Percentiles rank a stretch among this genome's conserved stretches.
These are phyloP conservation scores for Colletotrichum sp. DNA, from an alignment of 2,329 filamentous ascomycete genomes.

Conservation along the genomic window DNA sequence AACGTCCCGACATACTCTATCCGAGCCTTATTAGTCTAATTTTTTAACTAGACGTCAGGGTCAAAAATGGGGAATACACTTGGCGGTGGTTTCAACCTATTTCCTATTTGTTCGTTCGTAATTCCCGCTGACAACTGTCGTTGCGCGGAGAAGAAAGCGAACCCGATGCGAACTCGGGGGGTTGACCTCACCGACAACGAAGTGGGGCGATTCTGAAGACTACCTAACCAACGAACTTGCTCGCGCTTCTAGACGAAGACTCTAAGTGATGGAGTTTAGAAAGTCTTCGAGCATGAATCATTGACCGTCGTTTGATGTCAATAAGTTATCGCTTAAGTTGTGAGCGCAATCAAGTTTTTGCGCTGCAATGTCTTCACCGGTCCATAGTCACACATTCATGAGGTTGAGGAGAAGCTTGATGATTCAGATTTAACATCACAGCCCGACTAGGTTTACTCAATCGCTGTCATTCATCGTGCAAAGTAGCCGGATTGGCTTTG, in stretches of 20 bases:
- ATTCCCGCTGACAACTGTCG: background rate
- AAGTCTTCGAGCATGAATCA: background rate
- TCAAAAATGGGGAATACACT: background rate
- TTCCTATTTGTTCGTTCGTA: background rate
- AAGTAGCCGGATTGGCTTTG: background rate
- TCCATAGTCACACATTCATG: accelerated
- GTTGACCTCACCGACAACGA: background rate
- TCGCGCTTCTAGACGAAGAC: background rate
- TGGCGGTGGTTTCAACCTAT: background rate
- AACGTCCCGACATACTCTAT: background rate
- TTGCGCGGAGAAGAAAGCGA: background rate
- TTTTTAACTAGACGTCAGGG: background rate
- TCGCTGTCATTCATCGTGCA: background rate
- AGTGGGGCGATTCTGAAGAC: background rate
- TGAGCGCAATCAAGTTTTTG: background rate
- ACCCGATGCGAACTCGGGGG: background rate
- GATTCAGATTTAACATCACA: no score
- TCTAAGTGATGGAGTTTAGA: accelerated
- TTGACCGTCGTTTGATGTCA: accelerated
- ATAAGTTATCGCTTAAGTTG: background rate
- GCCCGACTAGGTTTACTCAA: background rate
- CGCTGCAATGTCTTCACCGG: no score
- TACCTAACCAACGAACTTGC: background rate
- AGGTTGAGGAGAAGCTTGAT: background rate
- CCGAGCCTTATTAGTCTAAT: background rate